A percentile compares a stretch with the other conserved stretches of the same genome.
phyloP scores from a whole-genome alignment of 2,329 filamentous ascomycete genomes.

The Xylariaceae sp. region DNA sequence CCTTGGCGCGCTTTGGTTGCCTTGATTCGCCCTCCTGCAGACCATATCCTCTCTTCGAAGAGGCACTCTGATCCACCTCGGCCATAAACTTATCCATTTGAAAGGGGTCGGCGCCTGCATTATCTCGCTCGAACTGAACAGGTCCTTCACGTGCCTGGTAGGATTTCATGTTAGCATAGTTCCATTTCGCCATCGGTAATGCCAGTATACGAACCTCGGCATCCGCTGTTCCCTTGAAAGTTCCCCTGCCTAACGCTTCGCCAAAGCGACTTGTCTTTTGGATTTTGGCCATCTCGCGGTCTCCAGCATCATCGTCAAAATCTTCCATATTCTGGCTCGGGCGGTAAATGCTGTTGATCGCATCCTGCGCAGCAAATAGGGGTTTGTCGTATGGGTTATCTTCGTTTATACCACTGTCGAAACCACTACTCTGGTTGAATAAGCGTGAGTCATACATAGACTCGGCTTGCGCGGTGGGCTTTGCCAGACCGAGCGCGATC shows the following conservation, averaged over 20 bases:
- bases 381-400: conserved; percentile 98
- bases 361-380: conserved; percentile 91
- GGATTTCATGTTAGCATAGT: conserved; percentile 25
- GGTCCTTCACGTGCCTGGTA: conserved; percentile 74
- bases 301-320: conserved; percentile 72
- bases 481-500: conserved; percentile 88
- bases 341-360: conserved; percentile 89
- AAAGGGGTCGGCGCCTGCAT: conserved; percentile 67
- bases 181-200: not conserved
- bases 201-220: conserved; percentile 59
- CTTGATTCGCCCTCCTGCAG: conserved; percentile 61
- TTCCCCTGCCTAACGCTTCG: conserved; percentile 83
- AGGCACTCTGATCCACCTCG: conserved; percentile 62
- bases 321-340: conserved; percentile 72
- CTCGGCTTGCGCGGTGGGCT: conserved; percentile 87
- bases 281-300: conserved; percentile 81
- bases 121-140: conserved; percentile 92
- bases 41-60: conserved; percentile 70
- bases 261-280: conserved; percentile 78
- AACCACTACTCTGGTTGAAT: conserved; percentile 91
- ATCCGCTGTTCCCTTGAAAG: conserved; percentile 82
- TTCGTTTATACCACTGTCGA: conserved; percentile 91
- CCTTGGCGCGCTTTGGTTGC: conserved; percentile 67
- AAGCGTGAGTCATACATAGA: conserved; percentile 95
- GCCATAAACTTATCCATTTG: conserved; percentile 91